Evolutionary conservation across 257 asterid genomes (phyloP).

Genomic region (Echium plantagineum): DNA sequence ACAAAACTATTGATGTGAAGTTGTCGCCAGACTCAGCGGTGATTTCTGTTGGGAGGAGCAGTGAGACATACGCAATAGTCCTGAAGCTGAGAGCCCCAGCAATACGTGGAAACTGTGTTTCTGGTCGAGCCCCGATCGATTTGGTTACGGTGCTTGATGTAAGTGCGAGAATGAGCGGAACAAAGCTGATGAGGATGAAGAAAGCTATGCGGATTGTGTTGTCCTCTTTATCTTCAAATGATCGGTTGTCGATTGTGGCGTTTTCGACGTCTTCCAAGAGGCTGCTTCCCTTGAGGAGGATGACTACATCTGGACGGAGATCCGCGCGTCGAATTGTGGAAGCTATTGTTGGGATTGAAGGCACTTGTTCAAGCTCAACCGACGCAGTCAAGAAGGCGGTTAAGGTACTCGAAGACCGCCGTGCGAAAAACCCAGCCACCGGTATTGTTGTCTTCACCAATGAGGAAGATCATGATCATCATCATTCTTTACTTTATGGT

Average conservation of each 20-base stretch:
- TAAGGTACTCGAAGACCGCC: slow-evolving; percentile 90
- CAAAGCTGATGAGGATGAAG: slow-evolving; percentile 62
- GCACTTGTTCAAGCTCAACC: slow-evolving; percentile 41
- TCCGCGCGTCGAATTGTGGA: slow-evolving; percentile 84
- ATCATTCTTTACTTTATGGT: slow-evolving; percentile 10
- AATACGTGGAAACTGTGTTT: slow-evolving; percentile 11
- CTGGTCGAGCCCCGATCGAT: slow-evolving; percentile 62
- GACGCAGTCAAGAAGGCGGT: slow-evolving; percentile 87
- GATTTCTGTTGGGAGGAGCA: slow-evolving; percentile 53
- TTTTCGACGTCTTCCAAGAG: slow-evolving; percentile 83
- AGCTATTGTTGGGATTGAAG: slow-evolving; percentile 51
- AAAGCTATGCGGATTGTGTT: slow-evolving; percentile 57
- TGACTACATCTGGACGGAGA: slow-evolving; percentile 66
- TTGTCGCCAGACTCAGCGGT: slow-evolving; percentile 65
- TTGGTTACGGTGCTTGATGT: slow-evolving; percentile 74
- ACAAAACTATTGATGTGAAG: slow-evolving; percentile 34
- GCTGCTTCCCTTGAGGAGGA: slow-evolving; percentile 63
- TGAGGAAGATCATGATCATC: slow-evolving; percentile 23
- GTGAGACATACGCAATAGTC: slow-evolving; percentile 58
- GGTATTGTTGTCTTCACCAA: slow-evolving; percentile 60
- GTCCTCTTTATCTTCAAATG: slow-evolving; percentile 67
- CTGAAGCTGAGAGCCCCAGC: slow-evolving; percentile 61
- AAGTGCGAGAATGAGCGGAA: slow-evolving; percentile 41
- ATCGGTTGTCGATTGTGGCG: slow-evolving; percentile 83
- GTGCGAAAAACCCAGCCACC: slow-evolving; percentile 58